Evolutionary conservation across 192 early-diverging fungal genomes (phyloP), one percentile per base, ranked within the genome.

Genomic region (Dimargaris cristalligena): DNA sequence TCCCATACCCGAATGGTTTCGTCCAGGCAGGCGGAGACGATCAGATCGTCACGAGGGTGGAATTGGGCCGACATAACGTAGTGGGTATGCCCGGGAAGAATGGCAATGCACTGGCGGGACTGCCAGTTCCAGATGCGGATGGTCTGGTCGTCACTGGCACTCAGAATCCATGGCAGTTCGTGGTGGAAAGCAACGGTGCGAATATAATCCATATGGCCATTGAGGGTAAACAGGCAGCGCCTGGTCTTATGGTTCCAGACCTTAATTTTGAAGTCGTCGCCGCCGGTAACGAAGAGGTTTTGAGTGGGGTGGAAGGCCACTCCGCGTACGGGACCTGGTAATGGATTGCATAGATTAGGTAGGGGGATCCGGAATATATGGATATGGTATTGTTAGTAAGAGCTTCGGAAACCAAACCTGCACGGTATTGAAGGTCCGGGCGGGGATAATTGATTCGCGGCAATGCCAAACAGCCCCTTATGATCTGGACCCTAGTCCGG

Each of bases 51-150:
- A 59, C 91, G 93, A 13, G 93, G 94, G 67, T 99, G 96, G 78
- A 99, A 99, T 74, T 91, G 84, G 2, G 94, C 94, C 46, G 83
- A 87, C 94, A 97, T 99, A 22, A 97, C 92, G 67, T 97, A 99
- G 74, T 99, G 93, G 63, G 91, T 94, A 72, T 99, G 95, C 4
- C 96, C 96, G 0, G 96, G 94, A 34, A 99, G 74, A 50, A 96
- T 91, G 30, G 91, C 91, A 61, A 99, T 96, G 64, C 92, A 97
- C 69, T 84, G 94, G 56, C 94, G 77, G 32, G 90, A 94, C 71
- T 99, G 96, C 96, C 96, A 99, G 78, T 99, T 99, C 96, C 96
- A 99, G 58, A 99, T 97, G 52, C 96, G 88, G 62, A 97, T 93
- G 8, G 96, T 97, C 67, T 99, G 92, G 72, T 99, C 96, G 64